Percentiles rank a stretch among this genome's conserved stretches.
phyloP scores from a whole-genome alignment of 495 filamentous ascomycete species.

The Elaphomyces granulatus region DNA sequence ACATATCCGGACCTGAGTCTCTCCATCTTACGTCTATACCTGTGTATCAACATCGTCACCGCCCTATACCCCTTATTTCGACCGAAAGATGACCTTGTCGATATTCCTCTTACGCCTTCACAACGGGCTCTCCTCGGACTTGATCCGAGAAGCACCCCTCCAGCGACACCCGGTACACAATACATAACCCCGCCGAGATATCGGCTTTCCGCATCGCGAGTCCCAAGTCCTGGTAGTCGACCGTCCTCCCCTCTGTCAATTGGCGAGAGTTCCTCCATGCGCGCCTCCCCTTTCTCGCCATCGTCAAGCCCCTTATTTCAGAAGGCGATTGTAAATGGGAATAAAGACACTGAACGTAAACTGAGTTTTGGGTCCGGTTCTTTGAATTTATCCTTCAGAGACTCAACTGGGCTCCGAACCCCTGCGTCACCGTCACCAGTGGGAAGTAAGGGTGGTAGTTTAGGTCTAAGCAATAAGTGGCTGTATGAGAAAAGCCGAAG shows the following conservation, averaged over 20 bases:
- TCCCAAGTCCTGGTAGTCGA: slow-evolving; percentile 35
- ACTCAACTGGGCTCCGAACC: slow-evolving; percentile 28
- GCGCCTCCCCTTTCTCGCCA: slow-evolving; percentile 35
- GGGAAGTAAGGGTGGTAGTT: slow-evolving; percentile 46
- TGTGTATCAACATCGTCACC: slow-evolving; percentile 48
- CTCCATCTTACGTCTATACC: slow-evolving; percentile 38
- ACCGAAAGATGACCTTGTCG: slow-evolving; percentile 58
- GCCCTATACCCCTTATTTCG: slow-evolving; percentile 56
- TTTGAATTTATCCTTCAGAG: slow-evolving; percentile 38
- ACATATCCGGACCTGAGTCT: slow-evolving; percentile 28
- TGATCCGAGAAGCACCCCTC: slow-evolving; percentile 45
- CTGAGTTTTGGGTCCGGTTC: slow-evolving; percentile 50
- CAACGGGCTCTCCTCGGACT: slow-evolving; percentile 79
- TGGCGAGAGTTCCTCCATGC: slow-evolving; percentile 28
- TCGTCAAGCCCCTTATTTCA: slow-evolving; percentile 52
- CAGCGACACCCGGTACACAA: slow-evolving; percentile 47
- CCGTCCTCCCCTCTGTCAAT: slow-evolving; percentile 39
- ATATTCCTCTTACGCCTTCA: slow-evolving; percentile 81
- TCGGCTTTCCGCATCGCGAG: slow-evolving; percentile 53
- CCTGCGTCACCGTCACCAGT: slow-evolving; percentile 51
- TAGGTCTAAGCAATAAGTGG: slow-evolving; percentile 80
- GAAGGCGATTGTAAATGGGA: slow-evolving; percentile 43
- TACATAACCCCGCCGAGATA: slow-evolving; percentile 85
- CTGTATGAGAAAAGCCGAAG: slow-evolving; percentile 60
- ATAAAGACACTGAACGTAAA: slow-evolving; percentile 36